These are phyloP conservation scores for Alternaria ventricosa DNA, from an alignment of 2,329 filamentous ascomycete genomes.

Conservation along the genomic window DNA sequence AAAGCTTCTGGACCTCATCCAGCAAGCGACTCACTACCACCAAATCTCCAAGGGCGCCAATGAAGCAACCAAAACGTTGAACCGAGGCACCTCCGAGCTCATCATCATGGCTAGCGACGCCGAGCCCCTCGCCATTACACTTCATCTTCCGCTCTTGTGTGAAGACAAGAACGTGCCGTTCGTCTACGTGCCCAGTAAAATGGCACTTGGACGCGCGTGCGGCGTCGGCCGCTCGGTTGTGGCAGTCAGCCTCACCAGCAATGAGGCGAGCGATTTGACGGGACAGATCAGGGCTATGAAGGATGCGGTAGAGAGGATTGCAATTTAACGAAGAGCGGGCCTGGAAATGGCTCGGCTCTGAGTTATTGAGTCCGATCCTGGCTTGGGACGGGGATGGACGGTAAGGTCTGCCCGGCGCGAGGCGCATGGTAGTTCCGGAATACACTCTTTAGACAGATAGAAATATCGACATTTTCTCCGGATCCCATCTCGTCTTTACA, in stretches of 20 bases:
- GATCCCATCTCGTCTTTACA: no score
- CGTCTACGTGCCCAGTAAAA: background rate
- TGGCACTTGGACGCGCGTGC: background rate
- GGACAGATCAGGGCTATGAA: background rate
- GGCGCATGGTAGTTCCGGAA: background rate
- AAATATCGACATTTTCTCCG: rapidly evolving
- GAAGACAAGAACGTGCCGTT: background rate
- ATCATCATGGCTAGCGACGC: background rate
- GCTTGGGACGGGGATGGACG: background rate
- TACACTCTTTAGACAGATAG: background rate
- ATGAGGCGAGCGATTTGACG: background rate
- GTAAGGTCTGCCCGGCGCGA: background rate
- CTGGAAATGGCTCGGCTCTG: background rate
- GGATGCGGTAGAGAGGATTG: background rate
- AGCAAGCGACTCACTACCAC: background rate
- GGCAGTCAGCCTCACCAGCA: background rate
- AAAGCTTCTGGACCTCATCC: background rate
- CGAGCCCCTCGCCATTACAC: background rate
- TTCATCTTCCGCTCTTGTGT: background rate
- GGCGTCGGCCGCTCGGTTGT: background rate
- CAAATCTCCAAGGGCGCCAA: background rate
- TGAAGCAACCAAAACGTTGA: background rate
- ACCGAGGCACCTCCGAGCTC: background rate
- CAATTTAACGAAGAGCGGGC: background rate
- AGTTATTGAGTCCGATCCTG: background rate